Conservation (phyloP, 805 yeast species). For the Yarrowia sp. region DNA sequence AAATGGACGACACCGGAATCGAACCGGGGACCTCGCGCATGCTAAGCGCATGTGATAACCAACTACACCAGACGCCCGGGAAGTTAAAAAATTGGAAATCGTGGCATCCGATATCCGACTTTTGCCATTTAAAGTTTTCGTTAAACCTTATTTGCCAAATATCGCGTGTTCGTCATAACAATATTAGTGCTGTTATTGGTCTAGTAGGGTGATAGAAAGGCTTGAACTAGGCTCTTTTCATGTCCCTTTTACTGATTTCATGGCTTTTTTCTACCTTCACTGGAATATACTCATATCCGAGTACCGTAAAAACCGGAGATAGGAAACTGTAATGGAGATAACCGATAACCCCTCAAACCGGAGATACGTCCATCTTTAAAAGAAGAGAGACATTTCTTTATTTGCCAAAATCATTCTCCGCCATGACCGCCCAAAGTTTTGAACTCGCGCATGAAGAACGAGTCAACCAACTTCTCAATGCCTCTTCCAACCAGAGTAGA, state of each 20-base stretch:
- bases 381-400: background rate
- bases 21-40: slow-evolving; percentile 22
- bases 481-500: background rate
- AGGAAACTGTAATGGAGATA: slow-evolving; percentile 2
- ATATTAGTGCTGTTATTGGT: background rate
- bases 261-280: background rate
- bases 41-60: slow-evolving; percentile 22
- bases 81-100: background rate
- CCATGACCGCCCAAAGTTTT: background rate
- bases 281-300: too few relatives aligned
- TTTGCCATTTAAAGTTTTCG: background rate
- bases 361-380: background rate
- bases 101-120: too few relatives aligned
- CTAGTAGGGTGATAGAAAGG: too few relatives aligned
- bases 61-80: slow-evolving; percentile 14
- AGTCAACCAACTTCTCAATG: background rate
- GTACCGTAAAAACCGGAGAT: background rate
- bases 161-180: background rate
- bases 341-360: background rate
- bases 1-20: slow-evolving; percentile 19
- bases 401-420: too few relatives aligned
- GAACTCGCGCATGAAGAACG: background rate
- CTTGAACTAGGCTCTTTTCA: too few relatives aligned
- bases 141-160: background rate
- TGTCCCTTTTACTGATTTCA: too few relatives aligned